Conservation (phyloP, 108 stramenopile species). For the Nannochloropsis gaditana region DNA sequence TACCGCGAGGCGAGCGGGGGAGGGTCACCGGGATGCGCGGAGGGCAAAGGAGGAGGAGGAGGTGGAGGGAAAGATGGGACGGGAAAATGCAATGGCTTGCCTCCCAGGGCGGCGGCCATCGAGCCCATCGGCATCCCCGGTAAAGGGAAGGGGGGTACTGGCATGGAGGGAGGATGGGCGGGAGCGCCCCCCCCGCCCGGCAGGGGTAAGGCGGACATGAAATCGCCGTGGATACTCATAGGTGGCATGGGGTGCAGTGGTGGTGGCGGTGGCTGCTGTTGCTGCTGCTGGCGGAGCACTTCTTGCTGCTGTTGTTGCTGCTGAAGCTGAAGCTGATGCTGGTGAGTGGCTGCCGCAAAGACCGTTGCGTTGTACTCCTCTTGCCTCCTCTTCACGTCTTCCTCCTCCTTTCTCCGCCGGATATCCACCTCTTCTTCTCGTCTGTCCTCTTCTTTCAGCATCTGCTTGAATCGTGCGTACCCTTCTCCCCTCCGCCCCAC, state of each 20-base stretch:
- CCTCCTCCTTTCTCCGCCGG: neutral
- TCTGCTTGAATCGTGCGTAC: neutral
- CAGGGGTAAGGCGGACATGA: too few species aligned
- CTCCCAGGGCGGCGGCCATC: neutral
- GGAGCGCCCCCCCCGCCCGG: too few species aligned
- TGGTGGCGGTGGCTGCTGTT: neutral
- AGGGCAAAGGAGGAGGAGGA: neutral
- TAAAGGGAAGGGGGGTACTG: neutral
- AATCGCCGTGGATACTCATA: too few species aligned
- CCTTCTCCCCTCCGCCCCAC: neutral
- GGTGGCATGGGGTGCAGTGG: neutral
- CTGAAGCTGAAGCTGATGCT: neutral
- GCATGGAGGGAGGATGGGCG: neutral
- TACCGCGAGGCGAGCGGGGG: neutral
- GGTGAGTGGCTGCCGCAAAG: neutral
- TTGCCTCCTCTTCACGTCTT: neutral
- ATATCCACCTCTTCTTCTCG: neutral
- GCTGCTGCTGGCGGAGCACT: neutral
- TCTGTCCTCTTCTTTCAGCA: neutral
- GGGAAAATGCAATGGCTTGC: neutral
- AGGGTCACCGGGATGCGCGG: neutral
- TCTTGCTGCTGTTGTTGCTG: neutral
- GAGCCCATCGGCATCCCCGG: neutral
- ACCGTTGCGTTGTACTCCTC: neutral
- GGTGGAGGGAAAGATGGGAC: neutral